These are phyloP conservation scores for Zygotorulaspora chibaensis DNA, from an alignment of 805 yeast species.

Conservation along the genomic window DNA sequence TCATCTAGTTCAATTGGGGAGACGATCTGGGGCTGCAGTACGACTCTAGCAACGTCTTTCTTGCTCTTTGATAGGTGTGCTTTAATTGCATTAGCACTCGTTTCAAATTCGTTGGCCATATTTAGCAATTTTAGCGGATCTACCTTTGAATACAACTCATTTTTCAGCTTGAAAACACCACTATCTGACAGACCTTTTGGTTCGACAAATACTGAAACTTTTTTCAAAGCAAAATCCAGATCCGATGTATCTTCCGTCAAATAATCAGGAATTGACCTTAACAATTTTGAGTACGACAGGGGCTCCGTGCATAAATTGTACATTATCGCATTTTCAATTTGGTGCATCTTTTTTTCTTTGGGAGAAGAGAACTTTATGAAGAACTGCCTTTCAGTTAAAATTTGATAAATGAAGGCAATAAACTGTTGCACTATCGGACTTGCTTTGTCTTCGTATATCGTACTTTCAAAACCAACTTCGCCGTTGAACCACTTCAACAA, in stretches of 20 bases:
- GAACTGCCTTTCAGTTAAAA: constrained; percentile 65
- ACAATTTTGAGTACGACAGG: constrained; percentile 48
- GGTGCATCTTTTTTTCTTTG: constrained; percentile 30
- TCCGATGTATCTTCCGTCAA: constrained; percentile 35
- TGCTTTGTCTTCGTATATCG: constrained; percentile 46
- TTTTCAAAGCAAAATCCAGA: constrained; percentile 50
- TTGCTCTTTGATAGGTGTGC: constrained; percentile 41
- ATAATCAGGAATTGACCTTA: constrained; percentile 34
- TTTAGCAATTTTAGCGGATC: constrained; percentile 54
- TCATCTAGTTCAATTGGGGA: constrained; percentile 26
- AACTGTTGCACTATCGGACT: constrained; percentile 75
- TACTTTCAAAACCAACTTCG: constrained; percentile 34
- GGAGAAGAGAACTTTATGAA: constrained; percentile 42
- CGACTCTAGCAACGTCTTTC: constrained; percentile 39
- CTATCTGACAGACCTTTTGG: constrained; percentile 65
- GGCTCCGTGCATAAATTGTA: constrained; percentile 52
- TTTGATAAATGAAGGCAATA: constrained; percentile 60
- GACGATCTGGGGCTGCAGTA: constrained; percentile 46
- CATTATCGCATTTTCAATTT: constrained; percentile 42
- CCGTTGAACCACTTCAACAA: constrained; percentile 47
- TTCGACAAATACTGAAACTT: constrained; percentile 55
- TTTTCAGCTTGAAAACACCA: constrained; percentile 61
- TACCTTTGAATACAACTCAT: constrained; percentile 40
- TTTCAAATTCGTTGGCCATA: constrained; percentile 49
- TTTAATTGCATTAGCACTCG: constrained; percentile 45